These are phyloP conservation scores for Colletotrichum sublineola DNA, from an alignment of 2,329 filamentous ascomycete species.

Conservation along the genomic window DNA sequence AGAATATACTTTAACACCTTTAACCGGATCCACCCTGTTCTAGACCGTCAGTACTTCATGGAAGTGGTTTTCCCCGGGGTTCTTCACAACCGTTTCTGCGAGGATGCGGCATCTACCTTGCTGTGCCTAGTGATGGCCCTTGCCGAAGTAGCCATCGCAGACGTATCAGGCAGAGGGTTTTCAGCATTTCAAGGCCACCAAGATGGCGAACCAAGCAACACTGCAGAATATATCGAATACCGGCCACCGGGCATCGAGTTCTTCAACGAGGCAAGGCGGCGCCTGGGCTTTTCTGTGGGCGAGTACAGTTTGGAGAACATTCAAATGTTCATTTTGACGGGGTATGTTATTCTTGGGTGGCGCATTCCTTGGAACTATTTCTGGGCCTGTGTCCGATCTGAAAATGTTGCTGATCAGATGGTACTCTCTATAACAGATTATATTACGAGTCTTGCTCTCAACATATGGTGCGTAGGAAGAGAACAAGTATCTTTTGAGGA, in stretches of 20 bases:
- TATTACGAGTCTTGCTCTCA: slow-evolving; percentile 65
- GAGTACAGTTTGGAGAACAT: slow-evolving; percentile 70
- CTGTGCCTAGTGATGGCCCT: slow-evolving; percentile 70
- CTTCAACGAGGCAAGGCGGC: slow-evolving; percentile 72
- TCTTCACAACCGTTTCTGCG: slow-evolving; percentile 62
- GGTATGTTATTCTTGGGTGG: slow-evolving; percentile 54
- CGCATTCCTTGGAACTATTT: background rate
- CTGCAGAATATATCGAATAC: slow-evolving; percentile 52
- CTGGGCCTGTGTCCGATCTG: background rate
- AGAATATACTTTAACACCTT: slow-evolving; percentile 71
- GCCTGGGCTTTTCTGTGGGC: slow-evolving; percentile 69
- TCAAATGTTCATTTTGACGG: slow-evolving; percentile 69
- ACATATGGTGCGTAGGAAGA: slow-evolving; percentile 35
- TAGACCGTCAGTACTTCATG: slow-evolving; percentile 69
- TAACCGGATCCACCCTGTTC: slow-evolving; percentile 69
- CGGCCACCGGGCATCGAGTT: slow-evolving; percentile 69
- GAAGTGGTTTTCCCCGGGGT: slow-evolving; percentile 61
- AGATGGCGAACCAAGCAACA: slow-evolving; percentile 43
- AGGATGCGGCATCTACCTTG: slow-evolving; percentile 64
- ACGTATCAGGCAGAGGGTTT: slow-evolving; percentile 61
- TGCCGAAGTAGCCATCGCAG: slow-evolving; percentile 69
- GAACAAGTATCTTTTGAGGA: background rate
- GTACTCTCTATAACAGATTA: slow-evolving; percentile 52
- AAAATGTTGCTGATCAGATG: slow-evolving; percentile 5
- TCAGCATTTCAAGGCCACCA: slow-evolving; percentile 42